Evolutionary conservation across 495 filamentous ascomycete species (phyloP).

Genomic region (Penicillium psychrofluorescens): DNA sequence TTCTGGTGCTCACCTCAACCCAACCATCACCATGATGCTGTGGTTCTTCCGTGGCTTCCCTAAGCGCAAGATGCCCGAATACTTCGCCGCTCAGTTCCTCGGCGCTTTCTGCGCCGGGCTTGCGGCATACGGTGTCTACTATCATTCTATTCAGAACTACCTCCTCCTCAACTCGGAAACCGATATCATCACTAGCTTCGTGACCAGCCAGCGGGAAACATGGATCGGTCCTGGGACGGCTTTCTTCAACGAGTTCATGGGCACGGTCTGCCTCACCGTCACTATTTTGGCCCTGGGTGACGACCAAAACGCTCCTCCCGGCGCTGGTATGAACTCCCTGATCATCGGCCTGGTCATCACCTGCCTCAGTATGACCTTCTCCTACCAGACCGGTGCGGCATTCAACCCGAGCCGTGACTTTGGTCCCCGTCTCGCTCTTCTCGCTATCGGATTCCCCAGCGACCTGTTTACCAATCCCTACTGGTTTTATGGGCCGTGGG

Average conservation of each 20-base stretch:
- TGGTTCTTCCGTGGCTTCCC: slow-evolving; percentile 48
- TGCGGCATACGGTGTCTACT: slow-evolving; percentile 42
- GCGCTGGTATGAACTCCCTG: slow-evolving; percentile 44
- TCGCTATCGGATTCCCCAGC: slow-evolving; percentile 35
- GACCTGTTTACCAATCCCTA: slow-evolving; percentile 36
- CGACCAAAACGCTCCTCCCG: slow-evolving; percentile 47
- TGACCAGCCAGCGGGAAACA: slow-evolving; percentile 30
- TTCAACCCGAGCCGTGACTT: slow-evolving; percentile 48
- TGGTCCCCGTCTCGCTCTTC: slow-evolving; percentile 36
- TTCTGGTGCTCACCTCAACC: slow-evolving; percentile 50
- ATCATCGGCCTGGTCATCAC: slow-evolving; percentile 41
- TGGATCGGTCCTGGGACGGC: slow-evolving; percentile 40
- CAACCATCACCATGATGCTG: slow-evolving; percentile 39
- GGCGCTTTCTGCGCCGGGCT: slow-evolving; percentile 37
- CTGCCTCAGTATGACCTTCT: slow-evolving; percentile 35
- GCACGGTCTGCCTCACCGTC: slow-evolving; percentile 34
- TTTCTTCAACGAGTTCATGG: slow-evolving; percentile 46
- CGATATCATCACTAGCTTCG: slow-evolving; percentile 33
- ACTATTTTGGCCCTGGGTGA: slow-evolving; percentile 48
- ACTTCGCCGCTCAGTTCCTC: slow-evolving; percentile 43
- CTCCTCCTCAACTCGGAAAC: slow-evolving; percentile 19
- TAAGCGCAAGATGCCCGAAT: slow-evolving; percentile 34
- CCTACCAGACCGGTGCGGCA: slow-evolving; percentile 40
- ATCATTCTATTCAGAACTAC: slow-evolving; percentile 37
- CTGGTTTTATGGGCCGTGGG: slow-evolving; percentile 48